Evolutionary conservation across 768 basidiomycete species (phyloP).

Genomic region (Amyloporia xantha): DNA sequence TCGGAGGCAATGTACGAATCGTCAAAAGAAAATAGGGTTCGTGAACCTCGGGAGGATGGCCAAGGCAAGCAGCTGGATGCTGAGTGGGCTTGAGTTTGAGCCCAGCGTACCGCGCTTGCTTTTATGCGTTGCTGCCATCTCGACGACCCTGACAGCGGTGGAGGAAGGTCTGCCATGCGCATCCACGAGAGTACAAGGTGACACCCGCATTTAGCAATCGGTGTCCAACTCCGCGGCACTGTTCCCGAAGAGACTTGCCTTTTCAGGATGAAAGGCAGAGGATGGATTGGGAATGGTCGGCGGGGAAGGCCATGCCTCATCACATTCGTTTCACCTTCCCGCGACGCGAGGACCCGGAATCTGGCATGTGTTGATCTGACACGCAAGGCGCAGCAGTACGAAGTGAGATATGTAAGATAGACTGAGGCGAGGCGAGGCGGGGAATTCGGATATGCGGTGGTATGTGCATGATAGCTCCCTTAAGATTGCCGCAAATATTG

Average conservation of each 20-base stretch:
- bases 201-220: conserved; percentile 5
- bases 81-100: conserved; percentile 1
- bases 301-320: background rate
- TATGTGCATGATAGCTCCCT: too few species aligned
- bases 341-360: too few species aligned
- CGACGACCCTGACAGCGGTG: background rate
- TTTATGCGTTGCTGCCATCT: conserved; percentile 2
- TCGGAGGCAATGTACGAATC: background rate
- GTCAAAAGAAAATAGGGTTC: too few species aligned
- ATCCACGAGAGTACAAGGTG: conserved; percentile 10
- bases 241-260: background rate
- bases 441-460: too few species aligned
- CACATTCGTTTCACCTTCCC: background rate
- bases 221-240: conserved; percentile 5
- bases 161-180: conserved; percentile 6
- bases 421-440: too few species aligned
- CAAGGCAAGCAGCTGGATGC: background rate
- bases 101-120: background rate
- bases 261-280: conserved; percentile 12
- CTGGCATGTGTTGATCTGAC: too few species aligned
- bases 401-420: too few species aligned
- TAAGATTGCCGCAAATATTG: too few species aligned
- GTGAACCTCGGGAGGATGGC: too few species aligned
- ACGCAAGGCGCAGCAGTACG: too few species aligned
- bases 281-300: background rate